Evolutionary conservation across 176 grass and related monocot species (phyloP).

Genomic region (Paspalum notatum): DNA sequence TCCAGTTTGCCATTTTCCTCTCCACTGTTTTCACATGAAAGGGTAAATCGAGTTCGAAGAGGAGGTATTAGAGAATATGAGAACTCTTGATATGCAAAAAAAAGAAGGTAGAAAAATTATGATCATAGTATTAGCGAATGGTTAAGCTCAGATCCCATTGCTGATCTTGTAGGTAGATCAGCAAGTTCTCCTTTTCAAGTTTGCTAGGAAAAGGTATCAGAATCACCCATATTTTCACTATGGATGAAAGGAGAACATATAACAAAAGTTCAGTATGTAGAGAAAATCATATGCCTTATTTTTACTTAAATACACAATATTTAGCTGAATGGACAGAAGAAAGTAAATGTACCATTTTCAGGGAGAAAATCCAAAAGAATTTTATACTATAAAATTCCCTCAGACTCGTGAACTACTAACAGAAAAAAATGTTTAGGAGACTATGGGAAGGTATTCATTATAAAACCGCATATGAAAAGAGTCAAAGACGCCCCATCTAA

Average conservation of each 20-base stretch:
- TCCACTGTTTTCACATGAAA: slow-evolving; percentile 77
- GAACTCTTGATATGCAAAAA: neutral
- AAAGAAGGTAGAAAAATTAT: slow-evolving; percentile 7
- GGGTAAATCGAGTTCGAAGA: slow-evolving; percentile 17
- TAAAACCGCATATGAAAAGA: neutral
- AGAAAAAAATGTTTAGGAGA: slow-evolving; percentile 9
- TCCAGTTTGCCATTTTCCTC: slow-evolving; percentile 98
- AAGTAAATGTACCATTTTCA: neutral
- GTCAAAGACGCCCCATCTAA: neutral
- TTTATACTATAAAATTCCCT: neutral
- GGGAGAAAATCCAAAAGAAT: neutral
- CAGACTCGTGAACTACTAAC: neutral
- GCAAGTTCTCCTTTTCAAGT: neutral
- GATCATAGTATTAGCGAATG: neutral
- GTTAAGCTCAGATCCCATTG: neutral
- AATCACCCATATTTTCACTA: neutral
- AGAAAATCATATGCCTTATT: neutral
- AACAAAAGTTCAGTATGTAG: neutral
- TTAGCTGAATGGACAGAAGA: slow-evolving; percentile 5
- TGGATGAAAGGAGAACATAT: neutral
- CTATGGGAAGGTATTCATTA: neutral
- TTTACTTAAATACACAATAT: slow-evolving; percentile 17
- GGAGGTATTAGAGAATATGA: slow-evolving; percentile 10
- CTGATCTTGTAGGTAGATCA: slow-evolving; percentile 21
- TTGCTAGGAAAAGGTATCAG: neutral